phyloP scores from a whole-genome alignment of 257 asterid species.

The Echium plantagineum region DNA sequence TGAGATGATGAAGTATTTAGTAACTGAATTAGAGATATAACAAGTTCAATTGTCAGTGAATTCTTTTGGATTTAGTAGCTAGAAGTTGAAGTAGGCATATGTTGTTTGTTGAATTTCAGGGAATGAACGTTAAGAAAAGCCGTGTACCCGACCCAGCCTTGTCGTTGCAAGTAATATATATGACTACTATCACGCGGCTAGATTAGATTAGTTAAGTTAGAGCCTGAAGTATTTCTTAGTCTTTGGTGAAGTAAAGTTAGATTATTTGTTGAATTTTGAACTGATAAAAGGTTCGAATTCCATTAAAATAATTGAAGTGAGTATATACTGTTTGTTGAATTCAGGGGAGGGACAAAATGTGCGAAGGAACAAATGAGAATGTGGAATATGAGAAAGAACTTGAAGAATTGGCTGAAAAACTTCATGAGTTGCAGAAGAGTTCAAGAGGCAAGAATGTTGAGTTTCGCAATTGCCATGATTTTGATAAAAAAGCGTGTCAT shows the following conservation, averaged over 20 bases:
- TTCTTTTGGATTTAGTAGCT: too few species aligned
- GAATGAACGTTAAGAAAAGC: too few species aligned
- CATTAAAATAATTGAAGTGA: background rate
- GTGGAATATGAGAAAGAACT: conserved; percentile 56
- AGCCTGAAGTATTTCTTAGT: too few species aligned
- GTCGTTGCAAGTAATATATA: too few species aligned
- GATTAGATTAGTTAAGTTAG: too few species aligned
- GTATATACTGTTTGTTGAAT: conserved; percentile 1
- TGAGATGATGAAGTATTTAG: background rate
- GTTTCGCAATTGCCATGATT: conserved; percentile 35
- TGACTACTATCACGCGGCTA: too few species aligned
- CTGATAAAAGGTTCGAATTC: background rate
- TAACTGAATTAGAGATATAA: too few species aligned
- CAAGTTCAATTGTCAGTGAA: too few species aligned
- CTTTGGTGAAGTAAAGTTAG: background rate
- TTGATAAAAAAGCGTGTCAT: conserved; percentile 40
- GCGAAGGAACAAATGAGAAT: conserved; percentile 43
- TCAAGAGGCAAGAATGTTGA: conserved; percentile 24
- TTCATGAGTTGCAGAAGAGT: conserved; percentile 35
- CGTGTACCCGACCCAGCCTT: too few species aligned
- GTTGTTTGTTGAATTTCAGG: too few species aligned
- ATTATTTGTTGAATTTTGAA: background rate
- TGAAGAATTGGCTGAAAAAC: conserved; percentile 43
- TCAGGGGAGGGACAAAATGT: conserved; percentile 59
- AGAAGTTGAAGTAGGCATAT: too few species aligned